phyloP scores from a whole-genome alignment of 192 early-diverging fungal genomes.

The Coemansia umbellata region DNA sequence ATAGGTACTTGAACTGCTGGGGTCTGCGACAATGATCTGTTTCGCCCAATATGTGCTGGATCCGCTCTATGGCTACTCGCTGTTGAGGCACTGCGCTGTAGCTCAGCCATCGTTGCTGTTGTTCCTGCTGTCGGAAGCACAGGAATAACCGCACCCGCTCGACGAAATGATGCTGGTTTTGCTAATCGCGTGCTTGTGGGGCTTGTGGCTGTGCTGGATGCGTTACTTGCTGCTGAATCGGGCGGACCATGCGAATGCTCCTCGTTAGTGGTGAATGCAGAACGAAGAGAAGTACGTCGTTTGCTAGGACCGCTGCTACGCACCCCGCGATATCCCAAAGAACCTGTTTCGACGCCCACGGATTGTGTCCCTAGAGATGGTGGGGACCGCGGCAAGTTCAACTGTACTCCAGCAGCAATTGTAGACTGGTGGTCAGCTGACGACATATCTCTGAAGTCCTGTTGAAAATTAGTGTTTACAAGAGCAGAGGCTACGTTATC shows the following conservation, averaged over 20 bases:
- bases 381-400: slow-evolving; percentile 12
- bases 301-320: slow-evolving; percentile 14
- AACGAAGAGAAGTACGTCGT: slow-evolving; percentile 33
- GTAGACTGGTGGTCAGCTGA: slow-evolving; percentile 19
- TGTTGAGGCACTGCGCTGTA: slow-evolving; percentile 30
- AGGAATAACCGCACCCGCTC: slow-evolving; percentile 18
- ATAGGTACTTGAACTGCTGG: slow-evolving; percentile 4
- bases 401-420: slow-evolving; percentile 27
- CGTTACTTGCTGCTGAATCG: not conserved
- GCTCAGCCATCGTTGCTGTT: slow-evolving; percentile 1
- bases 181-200: slow-evolving; percentile 14
- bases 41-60: slow-evolving; percentile 1
- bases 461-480: not conserved
- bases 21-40: slow-evolving; percentile 23
- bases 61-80: not conserved
- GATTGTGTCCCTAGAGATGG: not conserved
- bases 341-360: not conserved
- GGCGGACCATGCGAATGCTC: not conserved
- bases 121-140: not conserved
- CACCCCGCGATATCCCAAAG: slow-evolving; percentile 31
- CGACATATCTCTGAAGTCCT: not conserved
- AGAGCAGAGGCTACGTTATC: not conserved
- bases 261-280: slow-evolving; percentile 14
- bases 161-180: slow-evolving; percentile 6
- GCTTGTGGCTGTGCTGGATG: slow-evolving; percentile 13